Evolutionary conservation across 768 basidiomycete genomes (phyloP).

Genomic region (Agrocybe praecox): DNA sequence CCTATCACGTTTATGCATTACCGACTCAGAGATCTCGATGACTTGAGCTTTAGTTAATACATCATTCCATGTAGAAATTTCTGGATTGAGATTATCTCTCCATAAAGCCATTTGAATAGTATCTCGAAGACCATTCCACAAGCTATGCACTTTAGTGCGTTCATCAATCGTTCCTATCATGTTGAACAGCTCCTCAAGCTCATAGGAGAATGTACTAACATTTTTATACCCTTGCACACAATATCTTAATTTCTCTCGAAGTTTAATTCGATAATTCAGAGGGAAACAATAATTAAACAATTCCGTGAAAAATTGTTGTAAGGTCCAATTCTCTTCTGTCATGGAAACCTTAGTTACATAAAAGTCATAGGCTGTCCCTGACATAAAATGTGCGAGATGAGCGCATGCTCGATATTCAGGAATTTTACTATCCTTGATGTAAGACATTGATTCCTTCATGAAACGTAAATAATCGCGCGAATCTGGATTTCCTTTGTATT

Average conservation of each 20-base stretch:
- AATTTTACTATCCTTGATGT: slow-evolving; percentile 6
- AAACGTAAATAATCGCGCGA: slow-evolving; percentile 10
- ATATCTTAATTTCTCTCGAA: slow-evolving; percentile 21
- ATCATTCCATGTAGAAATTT: slow-evolving; percentile 24
- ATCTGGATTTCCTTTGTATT: slow-evolving; percentile 13
- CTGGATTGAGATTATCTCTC: slow-evolving; percentile 29
- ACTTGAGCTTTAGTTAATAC: slow-evolving; percentile 29
- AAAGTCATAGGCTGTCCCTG: slow-evolving; percentile 29
- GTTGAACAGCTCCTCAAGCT: slow-evolving; percentile 34
- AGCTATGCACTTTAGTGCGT: slow-evolving; percentile 28
- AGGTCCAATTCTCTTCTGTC: slow-evolving; percentile 24
- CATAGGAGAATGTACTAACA: slow-evolving; percentile 34
- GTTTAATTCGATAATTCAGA: slow-evolving; percentile 15
- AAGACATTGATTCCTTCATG: slow-evolving; percentile 5
- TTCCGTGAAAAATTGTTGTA: slow-evolving; percentile 30
- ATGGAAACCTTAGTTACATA: slow-evolving; percentile 31
- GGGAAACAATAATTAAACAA: slow-evolving; percentile 43
- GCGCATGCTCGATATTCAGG: neutral
- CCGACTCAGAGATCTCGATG: slow-evolving; percentile 16
- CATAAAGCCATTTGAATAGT: slow-evolving; percentile 30
- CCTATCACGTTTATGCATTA: neutral
- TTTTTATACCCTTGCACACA: slow-evolving; percentile 27
- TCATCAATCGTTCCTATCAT: slow-evolving; percentile 32
- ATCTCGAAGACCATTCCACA: slow-evolving; percentile 33
- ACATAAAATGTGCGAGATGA: slow-evolving; percentile 7